Evolutionary conservation across 163 green algal species (phyloP).

Genomic region (Prototheca stagnorum): DNA sequence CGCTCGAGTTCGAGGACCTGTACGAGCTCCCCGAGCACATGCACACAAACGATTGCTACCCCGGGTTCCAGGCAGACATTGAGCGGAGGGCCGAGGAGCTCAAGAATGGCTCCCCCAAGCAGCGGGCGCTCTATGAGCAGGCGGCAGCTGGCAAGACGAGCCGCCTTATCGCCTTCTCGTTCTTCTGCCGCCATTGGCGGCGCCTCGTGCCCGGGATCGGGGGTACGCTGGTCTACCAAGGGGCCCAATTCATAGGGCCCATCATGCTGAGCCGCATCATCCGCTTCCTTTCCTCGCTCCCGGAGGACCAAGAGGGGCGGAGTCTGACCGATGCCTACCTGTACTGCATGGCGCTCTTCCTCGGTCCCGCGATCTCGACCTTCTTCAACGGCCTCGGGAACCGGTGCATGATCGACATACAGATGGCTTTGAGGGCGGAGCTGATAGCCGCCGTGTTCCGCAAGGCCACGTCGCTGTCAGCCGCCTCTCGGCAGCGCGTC

Average conservation of each 20-base stretch:
- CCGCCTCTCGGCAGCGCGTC: conserved; percentile 19
- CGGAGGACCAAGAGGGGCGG: conserved; percentile 1
- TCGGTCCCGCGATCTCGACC: conserved; percentile 23
- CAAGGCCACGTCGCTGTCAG: conserved; percentile 25
- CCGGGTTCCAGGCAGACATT: conserved; percentile 3
- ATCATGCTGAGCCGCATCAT: conserved; percentile 29
- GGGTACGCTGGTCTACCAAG: conserved; percentile 21
- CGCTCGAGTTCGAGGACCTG: conserved; percentile 20
- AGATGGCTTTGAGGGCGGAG: conserved; percentile 28
- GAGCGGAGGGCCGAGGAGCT: background rate
- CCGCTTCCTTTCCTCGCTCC: conserved; percentile 11
- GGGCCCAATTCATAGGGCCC: conserved; percentile 21
- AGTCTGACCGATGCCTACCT: conserved; percentile 16
- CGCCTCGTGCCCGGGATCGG: conserved; percentile 11
- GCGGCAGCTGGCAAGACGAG: conserved; percentile 4
- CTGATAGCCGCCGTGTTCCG: conserved; percentile 30
- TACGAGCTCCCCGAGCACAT: conserved; percentile 14
- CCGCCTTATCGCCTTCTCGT: conserved; percentile 11
- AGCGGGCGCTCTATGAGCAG: background rate
- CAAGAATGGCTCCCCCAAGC: background rate
- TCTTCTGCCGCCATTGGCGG: conserved; percentile 11
- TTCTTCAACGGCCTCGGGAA: conserved; percentile 16
- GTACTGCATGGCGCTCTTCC: conserved; percentile 24
- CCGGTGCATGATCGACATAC: conserved; percentile 18
- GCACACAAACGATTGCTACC: conserved; percentile 6